A percentile compares a stretch with the other conserved stretches of the same genome.
These are phyloP conservation scores for Aspergillus sp. DNA, from an alignment of 2,329 filamentous ascomycete species.

Conservation along the genomic window DNA sequence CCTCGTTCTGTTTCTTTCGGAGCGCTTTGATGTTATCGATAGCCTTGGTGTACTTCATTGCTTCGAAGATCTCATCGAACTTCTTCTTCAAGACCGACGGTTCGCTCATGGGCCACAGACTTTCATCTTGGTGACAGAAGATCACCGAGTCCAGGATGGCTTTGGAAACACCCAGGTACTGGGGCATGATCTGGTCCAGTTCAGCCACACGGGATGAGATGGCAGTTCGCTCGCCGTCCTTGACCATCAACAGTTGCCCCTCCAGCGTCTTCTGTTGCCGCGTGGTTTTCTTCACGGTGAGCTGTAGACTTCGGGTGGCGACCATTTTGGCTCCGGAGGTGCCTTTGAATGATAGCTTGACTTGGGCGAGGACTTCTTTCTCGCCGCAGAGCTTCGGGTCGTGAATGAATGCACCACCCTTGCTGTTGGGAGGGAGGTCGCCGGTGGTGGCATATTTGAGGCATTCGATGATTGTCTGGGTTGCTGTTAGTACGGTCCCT, in stretches of 20 bases:
- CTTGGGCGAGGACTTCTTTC: constrained; percentile 84
- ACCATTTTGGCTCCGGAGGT: constrained; percentile 78
- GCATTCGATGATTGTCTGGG: constrained; percentile 88
- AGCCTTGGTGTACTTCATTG: constrained; percentile 92
- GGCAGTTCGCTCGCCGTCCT: constrained; percentile 74
- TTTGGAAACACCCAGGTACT: constrained; percentile 82
- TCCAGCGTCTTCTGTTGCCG: constrained; percentile 82
- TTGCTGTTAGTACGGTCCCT: constrained; percentile 2
- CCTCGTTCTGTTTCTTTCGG: constrained; percentile 75
- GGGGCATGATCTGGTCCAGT: constrained; percentile 78
- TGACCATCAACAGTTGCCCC: constrained; percentile 69
- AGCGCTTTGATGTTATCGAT: constrained; percentile 91
- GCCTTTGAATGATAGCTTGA: constrained; percentile 82
- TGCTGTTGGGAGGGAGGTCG: constrained; percentile 85
- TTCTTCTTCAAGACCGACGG: constrained; percentile 82
- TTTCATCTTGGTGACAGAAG: constrained; percentile 98
- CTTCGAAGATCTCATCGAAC: constrained; percentile 98
- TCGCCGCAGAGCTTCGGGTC: constrained; percentile 91
- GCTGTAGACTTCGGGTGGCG: constrained; percentile 76
- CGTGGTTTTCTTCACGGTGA: constrained; percentile 78
- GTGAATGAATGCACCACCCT: constrained; percentile 89
- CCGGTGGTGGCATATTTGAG: constrained; percentile 98
- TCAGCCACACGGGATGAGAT: constrained; percentile 79
- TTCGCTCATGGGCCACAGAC: constrained; percentile 92
- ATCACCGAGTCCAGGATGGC: constrained; percentile 93